Base-by-base conservation (phyloP, 2,329 filamentous ascomycete genomes). In the Pestalotiopsis fici region DNA sequence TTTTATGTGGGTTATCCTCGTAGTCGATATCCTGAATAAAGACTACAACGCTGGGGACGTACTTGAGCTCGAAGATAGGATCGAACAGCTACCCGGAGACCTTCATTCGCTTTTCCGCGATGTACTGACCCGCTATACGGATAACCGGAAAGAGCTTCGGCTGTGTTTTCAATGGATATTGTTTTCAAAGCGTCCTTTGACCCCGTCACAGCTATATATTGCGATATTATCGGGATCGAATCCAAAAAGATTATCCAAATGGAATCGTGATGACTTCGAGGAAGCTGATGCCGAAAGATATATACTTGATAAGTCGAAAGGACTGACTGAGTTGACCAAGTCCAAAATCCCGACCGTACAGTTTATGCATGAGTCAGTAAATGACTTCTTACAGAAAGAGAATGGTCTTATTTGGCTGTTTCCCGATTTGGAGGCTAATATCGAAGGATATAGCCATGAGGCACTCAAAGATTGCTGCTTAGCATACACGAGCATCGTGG, bases 311-410 rank as follows among this genome's bases (percentile, higher is more conserved):
- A 81, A 75, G 0, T 88, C 86, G 0, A 88, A 87, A 70, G 86
- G 87, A 0, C 76, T 88, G 9, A 82, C 80, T 0, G 84, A 87
- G 65, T 69, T 82, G 1, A 82, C 79, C 0, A 78, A 72, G 15
- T 70, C 74, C 0, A 70, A 75, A 15, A 2, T 23, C 0, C 70
- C 72, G 0, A 81, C 70, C 0, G 82, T 87, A 0, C 86, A 88
- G 67, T 88, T 87, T 71, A 86, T 87, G 3, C 85, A 87, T 54
- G 83, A 86, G 69, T 85, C 85, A 0, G 83, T 87, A 0, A 72
- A 78, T 0, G 84, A 86, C 12, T 86, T 83, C 59, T 75, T 87
- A 0, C 21, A 83, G 1, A 78, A 78, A 5, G 78, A 80, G 1
- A 67, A 71, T 0, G 80, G 81, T 0, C 68, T 81, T 0, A 6